phyloP scores from a whole-genome alignment of 2,329 filamentous ascomycete species.

The Cladosporium colombiae region DNA sequence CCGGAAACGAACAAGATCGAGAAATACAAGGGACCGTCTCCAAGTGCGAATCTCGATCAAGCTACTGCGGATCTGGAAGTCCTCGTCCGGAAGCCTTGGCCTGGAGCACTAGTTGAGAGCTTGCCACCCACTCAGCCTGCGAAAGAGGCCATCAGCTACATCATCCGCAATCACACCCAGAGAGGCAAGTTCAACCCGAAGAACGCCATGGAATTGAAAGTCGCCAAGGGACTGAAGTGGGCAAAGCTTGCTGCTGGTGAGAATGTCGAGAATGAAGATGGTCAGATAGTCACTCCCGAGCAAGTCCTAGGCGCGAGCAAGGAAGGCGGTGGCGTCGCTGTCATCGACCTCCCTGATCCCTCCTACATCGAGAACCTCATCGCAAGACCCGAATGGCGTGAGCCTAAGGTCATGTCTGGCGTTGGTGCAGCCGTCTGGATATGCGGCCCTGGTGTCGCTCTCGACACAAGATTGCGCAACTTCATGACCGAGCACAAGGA shows the following conservation, averaged over 20 bases:
- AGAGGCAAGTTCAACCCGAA: conserved; percentile 77
- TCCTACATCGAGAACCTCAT: conserved; percentile 72
- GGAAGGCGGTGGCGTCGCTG: conserved; percentile 71
- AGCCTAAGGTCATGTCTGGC: conserved; percentile 63
- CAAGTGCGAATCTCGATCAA: conserved; percentile 51
- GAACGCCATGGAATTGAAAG: conserved; percentile 64
- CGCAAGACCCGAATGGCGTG: conserved; percentile 70
- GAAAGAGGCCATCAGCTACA: conserved; percentile 76
- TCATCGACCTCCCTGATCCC: conserved; percentile 74
- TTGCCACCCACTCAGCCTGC: conserved; percentile 71
- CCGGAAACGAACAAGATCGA: conserved; percentile 63
- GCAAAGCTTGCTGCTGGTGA: conserved; percentile 62
- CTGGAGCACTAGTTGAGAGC: conserved; percentile 62
- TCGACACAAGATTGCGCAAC: conserved; percentile 61
- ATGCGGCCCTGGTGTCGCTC: conserved; percentile 67
- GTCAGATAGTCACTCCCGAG: conserved; percentile 73
- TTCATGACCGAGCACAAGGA: conserved; percentile 67
- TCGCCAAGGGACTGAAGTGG: conserved; percentile 62
- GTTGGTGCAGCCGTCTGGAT: conserved; percentile 78
- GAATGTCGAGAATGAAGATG: conserved; percentile 64
- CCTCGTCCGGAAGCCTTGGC: conserved; percentile 76
- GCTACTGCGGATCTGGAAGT: conserved; percentile 65
- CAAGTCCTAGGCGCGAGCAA: conserved; percentile 76
- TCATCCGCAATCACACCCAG: conserved; percentile 73
- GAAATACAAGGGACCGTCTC: conserved; percentile 68